Conservation (phyloP, 192 early-diverging fungal genomes). For the Mycoemilia scoparia region DNA sequence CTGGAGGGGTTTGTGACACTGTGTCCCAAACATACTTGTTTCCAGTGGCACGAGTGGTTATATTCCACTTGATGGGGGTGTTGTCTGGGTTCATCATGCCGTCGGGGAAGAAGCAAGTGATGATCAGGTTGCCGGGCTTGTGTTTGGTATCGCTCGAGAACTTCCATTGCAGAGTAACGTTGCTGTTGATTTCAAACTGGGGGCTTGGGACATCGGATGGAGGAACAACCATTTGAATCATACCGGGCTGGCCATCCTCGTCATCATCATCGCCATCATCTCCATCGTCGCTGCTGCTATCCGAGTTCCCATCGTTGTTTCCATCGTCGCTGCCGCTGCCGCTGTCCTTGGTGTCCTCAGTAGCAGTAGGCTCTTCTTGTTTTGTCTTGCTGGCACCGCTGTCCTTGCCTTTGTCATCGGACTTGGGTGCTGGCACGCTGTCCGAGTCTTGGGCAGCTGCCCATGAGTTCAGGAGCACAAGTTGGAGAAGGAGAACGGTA, state of each 20-base stretch:
- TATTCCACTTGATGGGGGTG: conserved; percentile 27
- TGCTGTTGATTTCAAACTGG: conserved; percentile 21
- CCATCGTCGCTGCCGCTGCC: neutral
- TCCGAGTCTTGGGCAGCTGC: too few species aligned
- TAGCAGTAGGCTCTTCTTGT: neutral
- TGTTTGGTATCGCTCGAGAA: conserved; percentile 30
- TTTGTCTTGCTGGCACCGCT: neutral
- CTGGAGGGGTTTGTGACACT: conserved; percentile 26
- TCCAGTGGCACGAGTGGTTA: conserved; percentile 17
- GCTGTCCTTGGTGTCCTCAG: neutral
- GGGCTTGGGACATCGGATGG: conserved; percentile 22
- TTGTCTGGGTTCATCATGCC: conserved; percentile 23
- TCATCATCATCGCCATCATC: conserved; percentile 5
- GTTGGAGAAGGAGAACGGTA: neutral
- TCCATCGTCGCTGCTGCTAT: neutral
- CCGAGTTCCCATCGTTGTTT: neutral
- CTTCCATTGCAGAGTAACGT: conserved; percentile 25
- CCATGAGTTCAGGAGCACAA: neutral
- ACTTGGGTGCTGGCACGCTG: too few species aligned
- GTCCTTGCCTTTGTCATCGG: too few species aligned
- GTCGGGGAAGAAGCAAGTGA: conserved; percentile 24
- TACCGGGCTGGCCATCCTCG: conserved; percentile 27
- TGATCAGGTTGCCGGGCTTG: conserved; percentile 16
- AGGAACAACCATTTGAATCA: conserved; percentile 27
- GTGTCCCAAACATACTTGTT: conserved; percentile 27